Evolutionary conservation across 805 yeast genomes (phyloP), one percentile per base, ranked within the genome.

Genomic region (Candida verbasci): DNA sequence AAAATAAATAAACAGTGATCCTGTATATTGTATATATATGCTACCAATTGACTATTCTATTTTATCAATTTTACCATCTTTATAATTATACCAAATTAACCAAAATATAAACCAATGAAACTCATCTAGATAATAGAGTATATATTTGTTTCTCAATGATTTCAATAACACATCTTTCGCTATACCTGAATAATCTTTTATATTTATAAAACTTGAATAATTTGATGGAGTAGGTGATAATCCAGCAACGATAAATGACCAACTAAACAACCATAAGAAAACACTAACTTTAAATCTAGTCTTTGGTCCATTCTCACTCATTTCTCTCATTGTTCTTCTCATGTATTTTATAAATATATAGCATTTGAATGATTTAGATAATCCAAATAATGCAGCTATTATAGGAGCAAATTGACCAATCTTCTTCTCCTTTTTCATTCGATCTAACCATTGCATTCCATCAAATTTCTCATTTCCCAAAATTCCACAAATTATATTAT

Each of bases 101-200:
- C 32, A 35, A 6, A 35, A 28, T 8, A 35, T 27, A 11, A 27
- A 3, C 38, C 38, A 35, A 17, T 35, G 38, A 7, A 20, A 35
- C 20, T 35, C 33, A 17, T 27, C 38, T 23, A 35, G 15, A 4
- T 17, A 28, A 9, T 16, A 29, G 3, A 9, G 4, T 11, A 35
- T 30, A 15, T 35, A 35, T 3, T 10, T 18, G 17, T 27, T 24
- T 24, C 33, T 15, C 21, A 35, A 18, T 3, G 3, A 21, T 6
- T 26, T 5, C 3, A 24, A 5, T 12, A 28, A 14, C 17, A 10
- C 18, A 8, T 28, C 11, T 6, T 12, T 12, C 20, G 28, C 8
- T 3, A 35, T 33, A 12, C 21, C 14, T 7, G 27, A 9, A 17
- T 35, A 35, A 30, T 35, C 29, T 9, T n/a, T 11, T 6, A 29